Conservation (phyloP, 1,284 basidiomycete species). For the Rhodotorula glutinis region DNA sequence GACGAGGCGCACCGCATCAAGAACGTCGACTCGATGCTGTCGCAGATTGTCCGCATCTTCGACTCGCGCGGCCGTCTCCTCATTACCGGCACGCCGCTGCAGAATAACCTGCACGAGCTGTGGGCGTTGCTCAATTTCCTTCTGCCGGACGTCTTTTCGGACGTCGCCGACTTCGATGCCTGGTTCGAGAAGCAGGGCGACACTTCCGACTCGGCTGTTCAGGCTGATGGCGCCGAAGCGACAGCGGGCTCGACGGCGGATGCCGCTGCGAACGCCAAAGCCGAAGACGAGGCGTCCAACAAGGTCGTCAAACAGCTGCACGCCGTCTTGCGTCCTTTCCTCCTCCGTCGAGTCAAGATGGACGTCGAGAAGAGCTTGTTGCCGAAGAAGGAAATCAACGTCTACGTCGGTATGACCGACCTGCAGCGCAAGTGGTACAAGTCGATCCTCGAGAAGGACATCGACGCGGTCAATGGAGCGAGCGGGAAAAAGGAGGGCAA, state of each 20-base stretch:
- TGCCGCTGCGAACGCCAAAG: conserved; percentile 32
- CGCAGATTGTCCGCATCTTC: conserved; percentile 92
- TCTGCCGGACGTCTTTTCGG: conserved; percentile 53
- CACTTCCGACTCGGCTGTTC: conserved; percentile 22
- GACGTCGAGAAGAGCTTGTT: conserved; percentile 96
- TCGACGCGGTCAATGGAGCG: conserved; percentile 92
- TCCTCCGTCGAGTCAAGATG: conserved; percentile 89
- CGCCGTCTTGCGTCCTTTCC: conserved; percentile 92
- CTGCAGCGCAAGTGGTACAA: conserved; percentile 99
- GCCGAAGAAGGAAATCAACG: conserved; percentile 99
- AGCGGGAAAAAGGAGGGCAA: conserved; percentile 99
- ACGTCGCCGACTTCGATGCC: conserved; percentile 60
- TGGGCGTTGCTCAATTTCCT: conserved; percentile 75
- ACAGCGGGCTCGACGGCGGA: conserved; percentile 5
- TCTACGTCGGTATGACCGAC: conserved; percentile 94
- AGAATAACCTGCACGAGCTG: conserved; percentile 92
- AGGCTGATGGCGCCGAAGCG: conserved; percentile 21
- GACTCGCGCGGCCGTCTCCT: conserved; percentile 81
- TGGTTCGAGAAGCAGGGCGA: conserved; percentile 69
- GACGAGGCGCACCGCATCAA: conserved; percentile 99
- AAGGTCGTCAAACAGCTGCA: conserved; percentile 92
- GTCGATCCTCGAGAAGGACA: conserved; percentile 94
- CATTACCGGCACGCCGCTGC: conserved; percentile 95
- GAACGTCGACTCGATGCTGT: conserved; percentile 94
- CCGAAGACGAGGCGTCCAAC: conserved; percentile 64